Evolutionary conservation across 164 flowering plant species (phyloP).

Genomic region (Saururus chinensis): DNA sequence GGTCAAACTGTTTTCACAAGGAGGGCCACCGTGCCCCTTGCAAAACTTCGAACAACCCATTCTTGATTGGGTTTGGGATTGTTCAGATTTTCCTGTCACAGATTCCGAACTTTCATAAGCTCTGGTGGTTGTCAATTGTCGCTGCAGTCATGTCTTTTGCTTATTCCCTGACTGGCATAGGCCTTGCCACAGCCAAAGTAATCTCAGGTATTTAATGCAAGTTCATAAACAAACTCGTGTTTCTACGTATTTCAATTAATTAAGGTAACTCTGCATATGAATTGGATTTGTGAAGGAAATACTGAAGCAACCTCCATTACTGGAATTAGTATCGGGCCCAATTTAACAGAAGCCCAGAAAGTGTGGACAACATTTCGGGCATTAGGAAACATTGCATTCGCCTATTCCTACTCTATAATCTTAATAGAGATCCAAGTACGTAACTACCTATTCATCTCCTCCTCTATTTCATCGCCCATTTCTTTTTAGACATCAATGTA

Average conservation of each 20-base stretch:
- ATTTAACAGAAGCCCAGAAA: conserved; percentile 32
- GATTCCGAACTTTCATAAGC: conserved; percentile 60
- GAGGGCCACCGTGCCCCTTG: conserved; percentile 47
- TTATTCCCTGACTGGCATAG: conserved; percentile 35
- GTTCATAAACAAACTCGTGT: neutral
- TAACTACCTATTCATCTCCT: neutral
- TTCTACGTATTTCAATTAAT: neutral
- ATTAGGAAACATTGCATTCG: conserved; percentile 76
- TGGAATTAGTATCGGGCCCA: conserved; percentile 54
- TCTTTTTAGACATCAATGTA: too few relatives aligned
- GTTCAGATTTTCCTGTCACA: conserved; percentile 52
- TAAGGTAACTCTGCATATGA: neutral
- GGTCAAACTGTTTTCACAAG: conserved; percentile 36
- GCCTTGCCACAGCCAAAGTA: conserved; percentile 42
- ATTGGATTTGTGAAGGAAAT: conserved; percentile 29
- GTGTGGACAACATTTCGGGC: conserved; percentile 50
- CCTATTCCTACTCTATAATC: conserved; percentile 56
- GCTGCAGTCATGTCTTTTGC: conserved; percentile 71
- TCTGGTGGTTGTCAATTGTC: conserved; percentile 56
- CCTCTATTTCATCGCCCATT: too few relatives aligned
- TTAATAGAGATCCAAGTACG: conserved; percentile 66
- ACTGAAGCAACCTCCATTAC: conserved; percentile 41
- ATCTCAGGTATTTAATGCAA: conserved; percentile 49
- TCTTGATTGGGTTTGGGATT: conserved; percentile 64
- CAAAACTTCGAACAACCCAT: conserved; percentile 54